phyloP scores from a whole-genome alignment of 148 eudicot species.

The Silene conica region DNA sequence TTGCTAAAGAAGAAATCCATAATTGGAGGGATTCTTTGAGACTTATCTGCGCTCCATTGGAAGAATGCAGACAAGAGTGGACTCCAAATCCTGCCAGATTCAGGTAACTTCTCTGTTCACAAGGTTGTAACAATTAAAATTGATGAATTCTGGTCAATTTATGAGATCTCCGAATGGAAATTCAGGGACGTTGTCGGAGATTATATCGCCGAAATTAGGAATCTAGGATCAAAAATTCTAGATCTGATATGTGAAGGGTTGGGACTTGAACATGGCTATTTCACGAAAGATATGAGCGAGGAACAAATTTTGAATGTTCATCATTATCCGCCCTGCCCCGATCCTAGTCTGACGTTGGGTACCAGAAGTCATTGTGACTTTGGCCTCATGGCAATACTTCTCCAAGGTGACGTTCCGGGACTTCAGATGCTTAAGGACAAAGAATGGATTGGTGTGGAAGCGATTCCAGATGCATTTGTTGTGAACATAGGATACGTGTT shows the following conservation, averaged over 20 bases:
- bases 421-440: conserved; percentile 52
- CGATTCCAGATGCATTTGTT: conserved; percentile 48
- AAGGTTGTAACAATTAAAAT: conserved; percentile 19
- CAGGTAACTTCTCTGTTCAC: conserved; percentile 17
- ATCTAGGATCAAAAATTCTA: conserved; percentile 40
- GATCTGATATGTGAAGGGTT: conserved; percentile 59
- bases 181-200: conserved; percentile 41
- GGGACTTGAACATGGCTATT: conserved; percentile 43
- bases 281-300: conserved; percentile 33
- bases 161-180: not conserved
- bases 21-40: conserved; percentile 51
- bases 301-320: conserved; percentile 39
- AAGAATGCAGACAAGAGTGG: conserved; percentile 42
- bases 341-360: conserved; percentile 59
- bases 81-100: conserved; percentile 45
- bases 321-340: conserved; percentile 70
- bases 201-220: conserved; percentile 28
- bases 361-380: conserved; percentile 45
- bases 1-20: conserved; percentile 39
- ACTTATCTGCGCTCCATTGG: conserved; percentile 41
- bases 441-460: conserved; percentile 53
- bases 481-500: conserved; percentile 50
- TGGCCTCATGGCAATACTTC: conserved; percentile 45
- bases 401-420: conserved; percentile 48
- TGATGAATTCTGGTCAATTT: not conserved